phyloP scores from a whole-genome alignment of 208 protist genomes.

The Crithidia expoeki region DNA sequence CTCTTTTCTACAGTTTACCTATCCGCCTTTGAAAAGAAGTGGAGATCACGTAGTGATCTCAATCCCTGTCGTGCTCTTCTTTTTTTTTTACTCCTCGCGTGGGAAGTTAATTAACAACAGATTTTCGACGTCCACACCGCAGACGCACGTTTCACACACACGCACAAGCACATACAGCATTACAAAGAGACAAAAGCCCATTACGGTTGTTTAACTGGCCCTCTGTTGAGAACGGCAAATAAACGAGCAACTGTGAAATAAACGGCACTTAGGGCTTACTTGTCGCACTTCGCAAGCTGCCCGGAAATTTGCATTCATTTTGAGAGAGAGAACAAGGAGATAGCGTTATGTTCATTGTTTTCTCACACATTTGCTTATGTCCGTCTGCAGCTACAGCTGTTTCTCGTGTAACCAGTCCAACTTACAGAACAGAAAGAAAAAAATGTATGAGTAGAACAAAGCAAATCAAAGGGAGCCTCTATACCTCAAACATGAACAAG shows the following conservation, averaged over 20 bases:
- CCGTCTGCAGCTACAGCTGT: slow-evolving; percentile 6
- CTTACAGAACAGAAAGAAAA: background rate
- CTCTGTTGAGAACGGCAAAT: background rate
- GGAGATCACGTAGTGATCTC: slow-evolving; percentile 2
- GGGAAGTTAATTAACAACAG: slow-evolving; percentile 14
- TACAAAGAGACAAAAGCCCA: background rate
- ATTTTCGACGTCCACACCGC: background rate
- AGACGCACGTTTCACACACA: background rate
- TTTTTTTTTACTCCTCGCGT: slow-evolving; percentile 9
- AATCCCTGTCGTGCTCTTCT: background rate
- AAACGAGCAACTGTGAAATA: background rate
- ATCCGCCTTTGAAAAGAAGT: too few species aligned
- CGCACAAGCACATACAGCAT: background rate
- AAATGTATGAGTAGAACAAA: background rate
- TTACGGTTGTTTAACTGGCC: background rate
- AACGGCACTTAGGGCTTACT: background rate
- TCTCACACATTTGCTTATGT: background rate
- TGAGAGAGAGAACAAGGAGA: too few species aligned
- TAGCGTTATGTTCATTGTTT: background rate
- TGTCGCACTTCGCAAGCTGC: too few species aligned
- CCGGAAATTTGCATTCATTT: too few species aligned
- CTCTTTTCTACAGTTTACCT: too few species aligned
- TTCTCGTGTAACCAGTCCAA: background rate
- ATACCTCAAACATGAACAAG: background rate
- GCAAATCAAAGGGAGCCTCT: background rate